A percentile compares a stretch with the other conserved stretches of the same genome.
Conservation (phyloP, 305 asterid genomes). For the Fraxinus nigra region DNA sequence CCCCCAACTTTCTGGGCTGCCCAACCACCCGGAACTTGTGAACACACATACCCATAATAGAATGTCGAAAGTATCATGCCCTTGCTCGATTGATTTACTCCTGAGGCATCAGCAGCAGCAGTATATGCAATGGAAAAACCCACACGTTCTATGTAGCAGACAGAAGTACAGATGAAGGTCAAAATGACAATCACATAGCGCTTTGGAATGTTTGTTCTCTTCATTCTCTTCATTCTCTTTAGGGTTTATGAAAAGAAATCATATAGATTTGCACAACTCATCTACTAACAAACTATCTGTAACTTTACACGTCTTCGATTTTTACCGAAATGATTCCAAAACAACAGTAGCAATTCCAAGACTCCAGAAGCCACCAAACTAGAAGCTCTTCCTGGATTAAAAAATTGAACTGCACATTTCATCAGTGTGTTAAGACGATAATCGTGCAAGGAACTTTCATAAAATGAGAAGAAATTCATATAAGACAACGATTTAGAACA, state of each 20-base stretch:
- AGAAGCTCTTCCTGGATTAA: constrained; percentile 30
- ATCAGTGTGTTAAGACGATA: background rate
- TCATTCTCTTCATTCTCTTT: constrained; percentile 72
- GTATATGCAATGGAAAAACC: constrained; percentile 97
- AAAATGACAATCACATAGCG: constrained; percentile 72
- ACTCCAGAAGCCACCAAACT: constrained; percentile 15
- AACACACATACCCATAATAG: constrained; percentile 92
- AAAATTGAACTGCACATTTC: background rate
- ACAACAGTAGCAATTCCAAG: background rate
- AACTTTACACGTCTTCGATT: background rate
- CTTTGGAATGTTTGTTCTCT: constrained; percentile 53
- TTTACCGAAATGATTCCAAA: background rate
- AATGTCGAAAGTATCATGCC: constrained; percentile 86
- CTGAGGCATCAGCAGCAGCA: constrained; percentile 93
- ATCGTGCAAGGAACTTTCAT: background rate
- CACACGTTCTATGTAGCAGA: constrained; percentile 91
- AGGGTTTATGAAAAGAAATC: constrained; percentile 25
- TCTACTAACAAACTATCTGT: background rate
- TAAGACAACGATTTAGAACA: background rate
- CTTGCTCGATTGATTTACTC: constrained; percentile 77
- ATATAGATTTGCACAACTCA: background rate
- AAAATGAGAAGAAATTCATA: background rate
- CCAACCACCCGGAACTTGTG: constrained; percentile 99
- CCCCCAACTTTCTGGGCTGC: constrained; percentile 95
- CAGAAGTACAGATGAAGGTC: constrained; percentile 88